phyloP scores from a whole-genome alignment of 2,329 filamentous ascomycete genomes.

The Nemania bipapillata region DNA sequence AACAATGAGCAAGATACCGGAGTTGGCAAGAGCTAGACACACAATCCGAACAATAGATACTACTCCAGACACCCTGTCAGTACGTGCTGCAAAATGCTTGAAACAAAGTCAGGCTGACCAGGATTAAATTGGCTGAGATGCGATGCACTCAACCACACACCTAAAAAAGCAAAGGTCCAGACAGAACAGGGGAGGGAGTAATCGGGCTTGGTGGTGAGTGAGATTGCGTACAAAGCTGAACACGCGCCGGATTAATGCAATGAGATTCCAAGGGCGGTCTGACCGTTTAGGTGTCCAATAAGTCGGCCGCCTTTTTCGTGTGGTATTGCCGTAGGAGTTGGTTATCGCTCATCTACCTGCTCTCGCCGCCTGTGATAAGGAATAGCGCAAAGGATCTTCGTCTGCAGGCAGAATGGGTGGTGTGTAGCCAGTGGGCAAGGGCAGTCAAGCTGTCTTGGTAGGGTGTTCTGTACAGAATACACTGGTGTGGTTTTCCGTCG shows the following conservation, averaged over 20 bases:
- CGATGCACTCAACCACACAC: conserved; percentile 28
- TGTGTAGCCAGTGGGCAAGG: neutral
- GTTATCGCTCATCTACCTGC: conserved; percentile 19
- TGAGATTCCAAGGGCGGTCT: conserved; percentile 31
- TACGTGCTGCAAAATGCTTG: conserved; percentile 14
- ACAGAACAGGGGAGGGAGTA: conserved; percentile 18
- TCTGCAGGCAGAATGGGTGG: neutral
- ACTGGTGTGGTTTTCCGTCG: conserved; percentile 17
- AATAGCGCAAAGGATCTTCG: conserved; percentile 16
- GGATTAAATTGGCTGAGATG: conserved; percentile 26
- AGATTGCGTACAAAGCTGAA: conserved; percentile 35
- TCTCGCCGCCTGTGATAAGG: conserved; percentile 18
- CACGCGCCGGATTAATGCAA: conserved; percentile 36
- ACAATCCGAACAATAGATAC: neutral
- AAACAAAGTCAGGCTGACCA: conserved; percentile 23
- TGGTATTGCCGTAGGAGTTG: conserved; percentile 18
- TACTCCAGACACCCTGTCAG: conserved; percentile 13
- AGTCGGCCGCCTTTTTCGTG: conserved; percentile 10
- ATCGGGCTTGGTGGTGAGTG: conserved; percentile 22
- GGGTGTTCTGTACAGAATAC: too few species aligned
- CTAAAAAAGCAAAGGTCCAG: conserved; percentile 24
- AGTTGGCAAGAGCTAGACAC: conserved; percentile 19
- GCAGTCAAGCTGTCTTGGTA: conserved; percentile 9
- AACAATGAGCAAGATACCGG: conserved; percentile 16
- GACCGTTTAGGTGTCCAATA: conserved; percentile 36